Evolutionary conservation across 805 yeast genomes (phyloP).

Genomic region (Candida incommunis): DNA sequence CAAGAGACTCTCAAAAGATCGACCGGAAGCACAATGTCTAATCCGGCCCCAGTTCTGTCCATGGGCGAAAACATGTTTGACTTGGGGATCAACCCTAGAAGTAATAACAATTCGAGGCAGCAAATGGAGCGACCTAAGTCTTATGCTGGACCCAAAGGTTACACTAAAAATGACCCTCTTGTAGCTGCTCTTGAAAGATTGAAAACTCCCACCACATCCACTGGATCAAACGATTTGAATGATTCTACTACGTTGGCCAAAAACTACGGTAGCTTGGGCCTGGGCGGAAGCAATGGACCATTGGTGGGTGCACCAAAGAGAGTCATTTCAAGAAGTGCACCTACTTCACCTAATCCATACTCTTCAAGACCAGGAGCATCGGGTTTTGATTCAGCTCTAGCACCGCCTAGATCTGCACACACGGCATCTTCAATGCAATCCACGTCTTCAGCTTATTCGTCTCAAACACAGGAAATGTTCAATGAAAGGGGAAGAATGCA

Average conservation of each 20-base stretch:
- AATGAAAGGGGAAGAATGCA: constrained; percentile 7
- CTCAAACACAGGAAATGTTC: constrained; percentile 15
- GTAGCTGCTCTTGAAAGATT: constrained; percentile 38
- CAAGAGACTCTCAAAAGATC: background rate
- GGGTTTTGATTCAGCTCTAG: constrained; percentile 5
- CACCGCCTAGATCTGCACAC: constrained; percentile 19
- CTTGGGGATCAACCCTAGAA: constrained; percentile 11
- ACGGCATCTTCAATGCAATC: constrained; percentile 29
- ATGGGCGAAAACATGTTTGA: constrained; percentile 20
- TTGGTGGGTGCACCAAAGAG: background rate
- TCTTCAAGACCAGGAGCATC: no score
- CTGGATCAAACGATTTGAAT: constrained; percentile 2
- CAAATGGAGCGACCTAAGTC: constrained; percentile 5
- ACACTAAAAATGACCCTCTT: constrained; percentile 30
- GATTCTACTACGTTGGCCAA: background rate
- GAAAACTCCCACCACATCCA: constrained; percentile 19
- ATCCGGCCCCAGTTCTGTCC: constrained; percentile 8
- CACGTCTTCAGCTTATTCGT: constrained; percentile 15
- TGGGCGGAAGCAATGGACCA: background rate
- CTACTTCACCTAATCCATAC: background rate
- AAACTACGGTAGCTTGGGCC: constrained; percentile 2
- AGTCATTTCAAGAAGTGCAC: background rate
- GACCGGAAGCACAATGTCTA: background rate
- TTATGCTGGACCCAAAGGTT: constrained; percentile 10
- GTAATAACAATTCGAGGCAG: background rate